phyloP scores from a whole-genome alignment of 805 yeast genomes.

The Metschnikowia vanudenii region DNA sequence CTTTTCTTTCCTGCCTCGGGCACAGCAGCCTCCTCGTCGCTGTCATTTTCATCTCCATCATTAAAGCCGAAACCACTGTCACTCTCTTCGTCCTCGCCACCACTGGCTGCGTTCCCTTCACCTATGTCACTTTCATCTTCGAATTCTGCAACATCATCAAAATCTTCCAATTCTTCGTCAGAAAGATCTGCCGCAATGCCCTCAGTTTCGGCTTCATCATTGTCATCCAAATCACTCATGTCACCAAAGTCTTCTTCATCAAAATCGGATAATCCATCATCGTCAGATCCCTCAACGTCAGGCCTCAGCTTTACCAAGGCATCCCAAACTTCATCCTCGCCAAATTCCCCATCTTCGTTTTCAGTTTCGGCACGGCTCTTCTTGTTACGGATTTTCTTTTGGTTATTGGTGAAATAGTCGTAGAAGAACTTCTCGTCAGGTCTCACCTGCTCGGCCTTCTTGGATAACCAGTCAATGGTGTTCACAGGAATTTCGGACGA shows the following conservation, averaged over 20 bases:
- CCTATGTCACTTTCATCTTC: slow-evolving; percentile 32
- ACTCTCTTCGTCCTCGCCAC: slow-evolving; percentile 1
- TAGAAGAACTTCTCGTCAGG: slow-evolving; percentile 90
- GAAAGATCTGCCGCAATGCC: slow-evolving; percentile 16
- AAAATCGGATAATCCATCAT: slow-evolving; percentile 34
- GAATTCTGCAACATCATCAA: slow-evolving; percentile 21
- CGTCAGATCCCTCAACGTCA: slow-evolving; percentile 52
- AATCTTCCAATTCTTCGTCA: slow-evolving; percentile 18
- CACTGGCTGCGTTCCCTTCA: slow-evolving; percentile 31
- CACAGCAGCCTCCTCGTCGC: slow-evolving; percentile 20
- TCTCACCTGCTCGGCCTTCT: slow-evolving; percentile 59
- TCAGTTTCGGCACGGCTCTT: slow-evolving; percentile 29
- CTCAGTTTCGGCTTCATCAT: slow-evolving; percentile 33
- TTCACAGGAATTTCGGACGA: slow-evolving; percentile 66
- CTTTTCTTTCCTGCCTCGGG: slow-evolving; percentile 33
- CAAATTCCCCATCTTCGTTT: slow-evolving; percentile 37
- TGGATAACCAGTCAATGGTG: slow-evolving; percentile 77
- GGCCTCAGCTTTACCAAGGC: slow-evolving; percentile 76
- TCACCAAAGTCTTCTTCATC: slow-evolving; percentile 46
- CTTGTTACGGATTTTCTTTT: slow-evolving; percentile 32
- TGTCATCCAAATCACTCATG: slow-evolving; percentile 29
- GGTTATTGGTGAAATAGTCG: slow-evolving; percentile 73
- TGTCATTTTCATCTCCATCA: slow-evolving; percentile 14
- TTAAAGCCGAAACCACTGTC: slow-evolving; percentile 1
- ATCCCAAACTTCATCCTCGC: slow-evolving; percentile 76